phyloP scores from a whole-genome alignment of 1,284 basidiomycete species.

The Tilletia caries region DNA sequence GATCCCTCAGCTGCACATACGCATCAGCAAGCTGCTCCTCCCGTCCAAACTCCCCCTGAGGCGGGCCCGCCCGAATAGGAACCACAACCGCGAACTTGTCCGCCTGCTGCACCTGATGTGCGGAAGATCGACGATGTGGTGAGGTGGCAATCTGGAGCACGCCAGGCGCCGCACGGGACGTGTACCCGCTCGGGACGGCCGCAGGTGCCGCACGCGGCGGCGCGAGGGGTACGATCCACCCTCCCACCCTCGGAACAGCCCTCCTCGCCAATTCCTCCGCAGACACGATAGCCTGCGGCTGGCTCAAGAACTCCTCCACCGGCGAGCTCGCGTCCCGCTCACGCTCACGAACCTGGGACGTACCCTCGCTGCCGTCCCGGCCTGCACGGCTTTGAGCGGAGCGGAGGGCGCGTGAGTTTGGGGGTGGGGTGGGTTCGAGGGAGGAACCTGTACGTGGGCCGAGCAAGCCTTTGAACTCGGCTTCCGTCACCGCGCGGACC shows the following conservation, averaged over 20 bases:
- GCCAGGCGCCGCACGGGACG: too few relatives aligned
- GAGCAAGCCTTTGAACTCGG: not conserved
- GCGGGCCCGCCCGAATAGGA: not conserved
- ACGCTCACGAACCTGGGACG: not conserved
- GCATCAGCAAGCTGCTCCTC: conserved; percentile 4
- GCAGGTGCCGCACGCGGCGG: not conserved
- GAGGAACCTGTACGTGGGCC: not conserved
- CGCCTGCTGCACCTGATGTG: not conserved
- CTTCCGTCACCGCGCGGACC: not conserved
- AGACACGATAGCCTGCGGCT: conserved; percentile 6
- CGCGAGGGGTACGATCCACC: not conserved
- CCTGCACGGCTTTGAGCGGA: not conserved
- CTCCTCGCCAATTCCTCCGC: not conserved
- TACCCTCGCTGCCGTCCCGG: too few relatives aligned
- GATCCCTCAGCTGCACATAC: not conserved
- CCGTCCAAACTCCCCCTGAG: conserved; percentile 2
- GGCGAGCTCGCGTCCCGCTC: conserved; percentile 7
- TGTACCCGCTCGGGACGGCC: not conserved
- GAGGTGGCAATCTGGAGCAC: not conserved
- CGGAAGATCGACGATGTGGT: too few relatives aligned
- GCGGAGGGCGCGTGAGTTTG: not conserved
- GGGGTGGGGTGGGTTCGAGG: not conserved
- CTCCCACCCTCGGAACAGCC: conserved; percentile 2
- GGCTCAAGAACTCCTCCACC: not conserved
- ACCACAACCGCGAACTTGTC: conserved; percentile 5